These are phyloP conservation scores for Torulaspora delbrueckii DNA, from an alignment of 805 yeast species.

Conservation along the genomic window DNA sequence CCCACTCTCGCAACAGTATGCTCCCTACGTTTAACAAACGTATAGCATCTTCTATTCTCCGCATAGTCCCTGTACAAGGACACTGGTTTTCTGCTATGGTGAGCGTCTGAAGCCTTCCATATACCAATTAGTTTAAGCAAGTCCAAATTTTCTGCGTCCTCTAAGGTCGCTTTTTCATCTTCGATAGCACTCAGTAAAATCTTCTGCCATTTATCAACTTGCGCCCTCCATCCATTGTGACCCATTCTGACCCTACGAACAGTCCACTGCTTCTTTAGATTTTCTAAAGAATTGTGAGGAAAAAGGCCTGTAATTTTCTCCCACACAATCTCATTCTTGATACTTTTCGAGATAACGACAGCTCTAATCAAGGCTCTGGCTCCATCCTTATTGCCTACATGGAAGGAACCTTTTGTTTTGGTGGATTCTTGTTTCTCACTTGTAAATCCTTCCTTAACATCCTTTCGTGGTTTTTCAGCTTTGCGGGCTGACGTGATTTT, in stretches of 20 bases:
- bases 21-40: conserved; percentile 36
- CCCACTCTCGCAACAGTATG: conserved; percentile 35
- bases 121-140: conserved; percentile 48
- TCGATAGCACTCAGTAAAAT: conserved; percentile 56
- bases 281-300: conserved; percentile 38
- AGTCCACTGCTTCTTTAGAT: conserved; percentile 60
- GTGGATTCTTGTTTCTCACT: neutral
- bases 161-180: conserved; percentile 46
- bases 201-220: conserved; percentile 58
- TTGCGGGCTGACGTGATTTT: neutral
- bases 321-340: conserved; percentile 63
- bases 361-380: conserved; percentile 55
- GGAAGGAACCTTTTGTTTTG: conserved; percentile 10
- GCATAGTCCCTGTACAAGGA: conserved; percentile 35
- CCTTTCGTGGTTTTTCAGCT: neutral
- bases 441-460: neutral
- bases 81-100: conserved; percentile 14
- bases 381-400: conserved; percentile 40
- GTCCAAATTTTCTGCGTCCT: conserved; percentile 49
- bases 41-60: conserved; percentile 46
- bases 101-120: conserved; percentile 58
- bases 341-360: conserved; percentile 62
- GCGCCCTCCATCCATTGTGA: conserved; percentile 48
- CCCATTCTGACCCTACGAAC: conserved; percentile 56
- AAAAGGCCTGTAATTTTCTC: conserved; percentile 49